These are phyloP conservation scores for Amborella trichopoda DNA, from an alignment of 164 flowering plant species.

Conservation along the genomic window DNA sequence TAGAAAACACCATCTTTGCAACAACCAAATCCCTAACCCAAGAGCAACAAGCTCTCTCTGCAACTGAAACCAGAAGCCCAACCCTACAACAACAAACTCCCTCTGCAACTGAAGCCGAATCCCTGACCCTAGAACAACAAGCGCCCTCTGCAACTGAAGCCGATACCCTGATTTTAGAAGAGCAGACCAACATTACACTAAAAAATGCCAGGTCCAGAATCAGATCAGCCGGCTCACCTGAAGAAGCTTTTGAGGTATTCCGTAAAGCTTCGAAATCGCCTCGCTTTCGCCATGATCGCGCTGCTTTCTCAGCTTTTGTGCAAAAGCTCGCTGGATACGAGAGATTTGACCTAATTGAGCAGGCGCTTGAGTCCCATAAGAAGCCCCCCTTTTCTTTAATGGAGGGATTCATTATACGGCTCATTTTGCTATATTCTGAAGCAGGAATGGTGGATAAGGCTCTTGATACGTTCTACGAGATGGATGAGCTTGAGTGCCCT, in stretches of 20 bases:
- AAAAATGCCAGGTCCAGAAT: no score
- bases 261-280: slow-evolving; percentile 7
- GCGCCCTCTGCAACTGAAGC: no score
- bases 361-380: slow-evolving; percentile 6
- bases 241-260: slow-evolving; percentile 16
- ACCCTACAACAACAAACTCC: no score
- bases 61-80: no score
- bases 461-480: slow-evolving; percentile 13
- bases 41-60: no score
- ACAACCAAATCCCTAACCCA: no score
- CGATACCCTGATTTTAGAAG: no score
- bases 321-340: slow-evolving; percentile 10
- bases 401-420: slow-evolving; percentile 26
- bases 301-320: slow-evolving; percentile 12
- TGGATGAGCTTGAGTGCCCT: slow-evolving; percentile 11
- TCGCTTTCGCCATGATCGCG: slow-evolving; percentile 15
- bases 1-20: no score
- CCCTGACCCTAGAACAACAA: no score
- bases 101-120: no score
- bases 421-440: slow-evolving; percentile 20
- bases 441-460: slow-evolving; percentile 20
- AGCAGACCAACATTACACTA: no score
- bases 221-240: slow-evolving; percentile 12
- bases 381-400: slow-evolving; percentile 1
- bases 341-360: slow-evolving; percentile 18